Conservation (phyloP, 768 basidiomycete genomes). For the Mycena rosella region DNA sequence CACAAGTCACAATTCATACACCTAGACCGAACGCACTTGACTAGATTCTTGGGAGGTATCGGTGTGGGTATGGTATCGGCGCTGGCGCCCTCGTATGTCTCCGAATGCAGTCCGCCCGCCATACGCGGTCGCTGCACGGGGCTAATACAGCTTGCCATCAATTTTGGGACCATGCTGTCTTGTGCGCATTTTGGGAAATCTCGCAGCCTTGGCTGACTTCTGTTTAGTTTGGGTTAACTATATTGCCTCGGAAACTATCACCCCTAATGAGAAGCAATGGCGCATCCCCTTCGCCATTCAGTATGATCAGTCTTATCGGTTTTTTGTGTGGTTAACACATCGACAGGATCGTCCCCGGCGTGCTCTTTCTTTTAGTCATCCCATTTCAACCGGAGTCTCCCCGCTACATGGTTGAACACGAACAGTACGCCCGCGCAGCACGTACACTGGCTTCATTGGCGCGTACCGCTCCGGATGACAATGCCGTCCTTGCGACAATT, state of each 20-base stretch:
- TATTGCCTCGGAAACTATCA: conserved; percentile 50
- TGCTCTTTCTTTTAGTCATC: conserved; percentile 62
- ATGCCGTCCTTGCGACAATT: conserved; percentile 50
- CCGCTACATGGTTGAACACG: conserved; percentile 66
- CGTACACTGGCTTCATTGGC: conserved; percentile 52
- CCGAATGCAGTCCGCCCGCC: conserved; percentile 60
- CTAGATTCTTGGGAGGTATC: conserved; percentile 69
- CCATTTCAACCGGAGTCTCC: conserved; percentile 67
- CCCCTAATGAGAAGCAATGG: conserved; percentile 61
- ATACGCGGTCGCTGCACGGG: conserved; percentile 67
- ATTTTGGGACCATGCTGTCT: conserved; percentile 54
- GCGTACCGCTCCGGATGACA: conserved; percentile 49
- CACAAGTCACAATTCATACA: neutral
- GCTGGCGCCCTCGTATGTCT: conserved; percentile 64
- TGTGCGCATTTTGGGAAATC: conserved; percentile 40
- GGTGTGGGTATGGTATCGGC: conserved; percentile 69
- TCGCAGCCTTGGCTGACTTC: neutral
- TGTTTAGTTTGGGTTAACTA: conserved; percentile 63
- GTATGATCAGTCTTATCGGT: conserved; percentile 31
- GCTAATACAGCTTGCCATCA: conserved; percentile 53
- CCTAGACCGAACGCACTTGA: neutral
- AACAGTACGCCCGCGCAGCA: conserved; percentile 56
- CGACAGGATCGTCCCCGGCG: conserved; percentile 59
- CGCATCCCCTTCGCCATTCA: conserved; percentile 66
- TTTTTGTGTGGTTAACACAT: neutral